Percentiles rank a stretch among this genome's conserved stretches.
Conservation (phyloP, 108 stramenopile species). For the Schizochytrium sp. region DNA sequence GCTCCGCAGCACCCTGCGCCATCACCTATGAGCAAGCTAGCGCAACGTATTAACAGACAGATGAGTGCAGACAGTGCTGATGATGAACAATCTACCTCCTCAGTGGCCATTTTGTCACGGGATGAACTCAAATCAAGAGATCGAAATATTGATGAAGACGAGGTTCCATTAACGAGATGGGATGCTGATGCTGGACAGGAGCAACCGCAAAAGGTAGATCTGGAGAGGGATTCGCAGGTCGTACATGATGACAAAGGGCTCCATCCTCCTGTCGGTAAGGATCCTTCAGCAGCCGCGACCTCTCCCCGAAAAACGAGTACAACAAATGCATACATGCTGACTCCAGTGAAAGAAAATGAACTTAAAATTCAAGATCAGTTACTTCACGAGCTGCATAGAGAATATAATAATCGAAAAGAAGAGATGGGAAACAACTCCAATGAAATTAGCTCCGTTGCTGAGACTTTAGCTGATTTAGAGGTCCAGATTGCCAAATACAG, state of each 20-base stretch:
- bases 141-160: background rate
- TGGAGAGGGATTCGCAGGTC: background rate
- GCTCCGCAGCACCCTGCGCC: background rate
- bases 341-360: slow-evolving; percentile 33
- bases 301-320: background rate
- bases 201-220: background rate
- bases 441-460: background rate
- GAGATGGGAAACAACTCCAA: slow-evolving; percentile 12
- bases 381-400: slow-evolving; percentile 51
- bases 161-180: background rate
- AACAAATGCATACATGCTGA: background rate
- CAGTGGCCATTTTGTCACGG: background rate
- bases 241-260: background rate
- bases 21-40: background rate
- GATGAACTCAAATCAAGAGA: background rate
- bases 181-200: background rate
- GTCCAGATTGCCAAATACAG: background rate
- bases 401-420: slow-evolving; percentile 9
- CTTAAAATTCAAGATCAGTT: slow-evolving; percentile 11
- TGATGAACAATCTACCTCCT: background rate
- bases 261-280: background rate
- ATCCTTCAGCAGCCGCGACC: background rate
- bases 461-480: background rate
- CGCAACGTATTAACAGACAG: background rate
- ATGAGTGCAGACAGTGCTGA: background rate